Percentiles rank a stretch among this genome's conserved stretches.
Conservation (phyloP, 1,284 basidiomycete genomes). For the Ganoderma sinense region DNA sequence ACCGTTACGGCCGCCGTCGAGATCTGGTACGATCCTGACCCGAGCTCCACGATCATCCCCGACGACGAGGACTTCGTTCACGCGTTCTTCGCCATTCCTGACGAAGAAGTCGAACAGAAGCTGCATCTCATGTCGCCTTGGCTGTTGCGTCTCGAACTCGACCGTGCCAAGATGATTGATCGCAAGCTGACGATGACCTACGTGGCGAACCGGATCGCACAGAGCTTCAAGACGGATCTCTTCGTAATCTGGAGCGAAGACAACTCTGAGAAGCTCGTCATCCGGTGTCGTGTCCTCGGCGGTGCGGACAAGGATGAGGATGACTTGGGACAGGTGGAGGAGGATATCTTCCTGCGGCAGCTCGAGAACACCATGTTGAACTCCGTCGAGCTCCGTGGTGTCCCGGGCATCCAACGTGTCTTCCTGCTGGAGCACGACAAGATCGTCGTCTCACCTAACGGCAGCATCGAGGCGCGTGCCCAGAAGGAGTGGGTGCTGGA, state of each 20-base stretch:
- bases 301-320: conserved; percentile 93
- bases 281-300: conserved; percentile 95
- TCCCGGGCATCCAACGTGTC: conserved; percentile 90
- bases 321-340: conserved; percentile 79
- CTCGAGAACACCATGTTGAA: conserved; percentile 97
- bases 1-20: conserved; percentile 97
- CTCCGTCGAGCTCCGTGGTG: conserved; percentile 95
- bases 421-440: conserved; percentile 94
- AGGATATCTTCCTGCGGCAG: conserved; percentile 97
- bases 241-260: conserved; percentile 99
- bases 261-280: conserved; percentile 96
- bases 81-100: conserved; percentile 99
- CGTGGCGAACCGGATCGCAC: conserved; percentile 93
- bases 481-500: conserved; percentile 97
- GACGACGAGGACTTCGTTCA: conserved; percentile 97
- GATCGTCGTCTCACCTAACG: conserved; percentile 71
- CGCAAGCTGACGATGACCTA: conserved; percentile 96
- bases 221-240: conserved; percentile 95
- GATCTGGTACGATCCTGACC: conserved; percentile 98
- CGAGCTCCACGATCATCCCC: conserved; percentile 92
- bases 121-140: conserved; percentile 95
- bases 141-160: conserved; percentile 96
- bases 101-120: conserved; percentile 94
- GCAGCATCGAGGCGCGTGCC: conserved; percentile 63
- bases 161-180: conserved; percentile 98